Evolutionary conservation across 2,329 filamentous ascomycete species (phyloP).

Genomic region (Apiospora kogelbergensis): DNA sequence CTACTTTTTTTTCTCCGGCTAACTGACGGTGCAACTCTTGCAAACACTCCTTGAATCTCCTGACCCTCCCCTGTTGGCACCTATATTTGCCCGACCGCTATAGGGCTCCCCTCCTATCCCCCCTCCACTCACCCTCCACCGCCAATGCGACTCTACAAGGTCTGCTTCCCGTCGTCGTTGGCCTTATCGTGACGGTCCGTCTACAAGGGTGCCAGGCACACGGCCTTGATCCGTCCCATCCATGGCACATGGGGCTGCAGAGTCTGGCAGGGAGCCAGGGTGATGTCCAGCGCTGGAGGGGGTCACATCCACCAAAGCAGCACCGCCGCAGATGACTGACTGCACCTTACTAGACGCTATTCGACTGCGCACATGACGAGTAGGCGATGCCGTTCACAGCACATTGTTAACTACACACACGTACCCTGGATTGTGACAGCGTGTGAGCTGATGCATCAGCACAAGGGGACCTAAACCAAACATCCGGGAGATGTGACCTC

Average conservation of each 20-base stretch:
- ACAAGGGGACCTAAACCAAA: not conserved
- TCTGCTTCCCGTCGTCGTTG: not conserved
- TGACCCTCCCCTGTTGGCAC: not conserved
- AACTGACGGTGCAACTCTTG: not conserved
- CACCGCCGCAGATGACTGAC: not conserved
- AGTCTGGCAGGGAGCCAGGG: not conserved
- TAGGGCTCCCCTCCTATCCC: not conserved
- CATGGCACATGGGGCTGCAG: not conserved
- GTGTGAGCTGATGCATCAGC: not conserved
- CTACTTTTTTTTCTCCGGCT: not conserved
- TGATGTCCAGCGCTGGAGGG: not conserved
- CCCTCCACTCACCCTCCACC: not conserved
- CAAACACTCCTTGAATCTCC: slow-evolving; percentile 1
- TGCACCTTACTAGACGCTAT: not conserved
- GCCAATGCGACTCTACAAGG: not conserved
- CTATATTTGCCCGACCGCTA: not conserved
- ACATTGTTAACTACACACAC: not conserved
- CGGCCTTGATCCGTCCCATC: not conserved
- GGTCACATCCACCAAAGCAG: not conserved
- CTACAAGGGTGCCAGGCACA: not conserved
- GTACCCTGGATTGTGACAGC: not conserved
- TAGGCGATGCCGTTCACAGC: not conserved
- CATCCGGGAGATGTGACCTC: not conserved
- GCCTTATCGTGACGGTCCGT: slow-evolving; percentile 4
- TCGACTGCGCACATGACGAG: not conserved